Conservation (phyloP, 202 grass and related monocot genomes). For the Digitaria exilis region DNA sequence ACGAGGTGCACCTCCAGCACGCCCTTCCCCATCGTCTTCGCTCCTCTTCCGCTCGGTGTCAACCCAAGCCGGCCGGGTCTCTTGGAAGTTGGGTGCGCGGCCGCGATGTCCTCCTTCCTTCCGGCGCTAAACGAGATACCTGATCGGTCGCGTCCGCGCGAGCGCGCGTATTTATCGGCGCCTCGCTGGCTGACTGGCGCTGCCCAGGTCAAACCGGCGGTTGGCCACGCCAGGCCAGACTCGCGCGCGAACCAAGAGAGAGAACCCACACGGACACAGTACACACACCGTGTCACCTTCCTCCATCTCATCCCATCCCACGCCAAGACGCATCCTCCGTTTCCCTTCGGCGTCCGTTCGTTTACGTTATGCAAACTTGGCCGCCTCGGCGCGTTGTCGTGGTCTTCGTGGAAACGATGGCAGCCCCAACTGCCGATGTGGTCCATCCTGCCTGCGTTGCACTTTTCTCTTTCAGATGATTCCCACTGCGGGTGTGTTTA, state of each 20-base stretch:
- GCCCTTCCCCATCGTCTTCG: constrained; percentile 60
- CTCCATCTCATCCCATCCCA: background rate
- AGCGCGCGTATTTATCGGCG: background rate
- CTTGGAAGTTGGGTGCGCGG: background rate
- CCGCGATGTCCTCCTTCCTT: background rate
- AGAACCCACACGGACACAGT: background rate
- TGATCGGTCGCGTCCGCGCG: background rate
- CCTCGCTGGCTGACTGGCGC: background rate
- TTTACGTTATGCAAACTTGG: constrained; percentile 2
- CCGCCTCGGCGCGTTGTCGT: background rate
- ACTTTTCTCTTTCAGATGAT: too few species aligned
- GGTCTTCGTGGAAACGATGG: background rate
- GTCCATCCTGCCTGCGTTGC: background rate
- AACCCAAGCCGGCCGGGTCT: background rate
- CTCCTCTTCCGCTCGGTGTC: background rate
- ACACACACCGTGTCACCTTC: background rate
- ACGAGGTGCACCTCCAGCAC: constrained; percentile 73
- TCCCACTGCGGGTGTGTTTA: too few species aligned
- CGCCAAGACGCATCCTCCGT: background rate
- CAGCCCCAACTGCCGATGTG: background rate
- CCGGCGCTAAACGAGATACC: background rate
- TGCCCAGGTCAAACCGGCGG: constrained; percentile 26
- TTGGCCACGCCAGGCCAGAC: background rate
- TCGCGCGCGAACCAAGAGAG: too few species aligned
- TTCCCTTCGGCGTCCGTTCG: too few species aligned